Conservation (phyloP, 2,329 filamentous ascomycete species). For the Neofusicoccum parvum region DNA sequence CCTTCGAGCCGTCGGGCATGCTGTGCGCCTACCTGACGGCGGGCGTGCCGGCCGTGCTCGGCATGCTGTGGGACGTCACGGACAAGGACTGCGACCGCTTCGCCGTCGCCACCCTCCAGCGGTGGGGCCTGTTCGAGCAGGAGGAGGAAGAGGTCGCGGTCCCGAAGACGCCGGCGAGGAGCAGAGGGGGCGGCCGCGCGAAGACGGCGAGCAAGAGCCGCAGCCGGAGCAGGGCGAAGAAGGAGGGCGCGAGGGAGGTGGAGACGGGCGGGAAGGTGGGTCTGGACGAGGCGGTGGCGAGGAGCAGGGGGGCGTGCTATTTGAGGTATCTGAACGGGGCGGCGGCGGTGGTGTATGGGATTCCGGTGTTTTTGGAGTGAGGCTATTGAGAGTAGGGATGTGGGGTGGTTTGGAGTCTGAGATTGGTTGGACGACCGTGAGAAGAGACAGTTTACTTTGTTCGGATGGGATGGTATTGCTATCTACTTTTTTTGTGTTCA, state of each 20-base stretch:
- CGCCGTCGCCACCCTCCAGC: conserved; percentile 74
- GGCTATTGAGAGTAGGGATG: no score
- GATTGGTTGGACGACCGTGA: no score
- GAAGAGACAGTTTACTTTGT: no score
- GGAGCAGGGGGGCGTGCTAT: conserved; percentile 75
- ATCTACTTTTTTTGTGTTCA: no score
- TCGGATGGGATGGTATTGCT: no score
- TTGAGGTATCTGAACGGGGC: conserved; percentile 92
- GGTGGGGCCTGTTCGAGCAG: conserved; percentile 75
- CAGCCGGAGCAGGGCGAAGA: conserved; percentile 28
- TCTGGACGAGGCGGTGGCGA: conserved; percentile 79
- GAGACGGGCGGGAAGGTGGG: conserved; percentile 30
- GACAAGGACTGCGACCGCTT: conserved; percentile 97
- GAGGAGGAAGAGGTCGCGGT: conserved; percentile 28
- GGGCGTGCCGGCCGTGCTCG: conserved; percentile 77
- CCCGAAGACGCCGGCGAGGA: conserved; percentile 26
- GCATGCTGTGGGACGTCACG: conserved; percentile 96
- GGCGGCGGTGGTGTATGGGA: conserved; percentile 90
- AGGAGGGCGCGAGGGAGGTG: conserved; percentile 28
- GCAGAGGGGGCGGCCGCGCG: conserved; percentile 27
- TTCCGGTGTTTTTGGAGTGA: conserved; percentile 76
- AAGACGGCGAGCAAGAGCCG: conserved; percentile 22
- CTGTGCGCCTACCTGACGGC: conserved; percentile 91
- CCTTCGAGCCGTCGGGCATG: conserved; percentile 89
- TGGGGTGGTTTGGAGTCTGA: no score